phyloP scores from a whole-genome alignment of 2,329 filamentous ascomycete species.

The Cryphonectria carpinicola region DNA sequence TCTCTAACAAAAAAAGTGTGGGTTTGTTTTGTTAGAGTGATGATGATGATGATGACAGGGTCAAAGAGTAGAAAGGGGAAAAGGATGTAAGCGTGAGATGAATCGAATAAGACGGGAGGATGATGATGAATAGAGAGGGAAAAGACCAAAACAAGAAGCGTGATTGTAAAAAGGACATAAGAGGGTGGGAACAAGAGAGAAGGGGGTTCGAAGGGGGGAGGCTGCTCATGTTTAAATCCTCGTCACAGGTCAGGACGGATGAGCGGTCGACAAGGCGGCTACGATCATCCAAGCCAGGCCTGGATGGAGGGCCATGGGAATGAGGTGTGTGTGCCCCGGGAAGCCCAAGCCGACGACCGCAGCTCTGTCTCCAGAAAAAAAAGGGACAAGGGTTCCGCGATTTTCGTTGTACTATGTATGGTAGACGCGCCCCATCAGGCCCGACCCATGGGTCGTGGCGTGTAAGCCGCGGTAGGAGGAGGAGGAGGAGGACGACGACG shows the following conservation, averaged over 20 bases:
- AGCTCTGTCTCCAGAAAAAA: slow-evolving; percentile 12
- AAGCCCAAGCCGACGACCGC: slow-evolving; percentile 23
- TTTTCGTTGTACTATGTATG: not conserved
- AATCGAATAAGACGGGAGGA: slow-evolving; percentile 5
- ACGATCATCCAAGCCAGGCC: slow-evolving; percentile 26
- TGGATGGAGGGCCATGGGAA: slow-evolving; percentile 19
- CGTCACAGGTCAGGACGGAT: slow-evolving; percentile 27
- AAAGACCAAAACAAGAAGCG: slow-evolving; percentile 21
- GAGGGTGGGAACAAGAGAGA: not conserved
- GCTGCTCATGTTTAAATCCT: slow-evolving; percentile 29
- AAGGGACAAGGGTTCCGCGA: slow-evolving; percentile 11
- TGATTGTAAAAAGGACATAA: slow-evolving; percentile 1
- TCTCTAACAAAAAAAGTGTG: slow-evolving; percentile 16
- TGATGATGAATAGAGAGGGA: not conserved
- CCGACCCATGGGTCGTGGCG: slow-evolving; percentile 19
- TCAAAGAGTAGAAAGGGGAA: slow-evolving; percentile 5
- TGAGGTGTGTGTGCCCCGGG: slow-evolving; percentile 13
- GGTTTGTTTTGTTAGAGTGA: not conserved
- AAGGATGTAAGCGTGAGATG: slow-evolving; percentile 11
- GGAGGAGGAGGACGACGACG: not conserved
- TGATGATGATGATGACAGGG: not conserved
- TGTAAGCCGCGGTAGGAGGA: slow-evolving; percentile 18
- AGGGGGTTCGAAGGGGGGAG: slow-evolving; percentile 11
- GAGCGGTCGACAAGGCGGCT: slow-evolving; percentile 27
- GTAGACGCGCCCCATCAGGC: slow-evolving; percentile 28